These are phyloP conservation scores for Diaporthe longicolla DNA, from an alignment of 2,329 filamentous ascomycete species.

Conservation along the genomic window DNA sequence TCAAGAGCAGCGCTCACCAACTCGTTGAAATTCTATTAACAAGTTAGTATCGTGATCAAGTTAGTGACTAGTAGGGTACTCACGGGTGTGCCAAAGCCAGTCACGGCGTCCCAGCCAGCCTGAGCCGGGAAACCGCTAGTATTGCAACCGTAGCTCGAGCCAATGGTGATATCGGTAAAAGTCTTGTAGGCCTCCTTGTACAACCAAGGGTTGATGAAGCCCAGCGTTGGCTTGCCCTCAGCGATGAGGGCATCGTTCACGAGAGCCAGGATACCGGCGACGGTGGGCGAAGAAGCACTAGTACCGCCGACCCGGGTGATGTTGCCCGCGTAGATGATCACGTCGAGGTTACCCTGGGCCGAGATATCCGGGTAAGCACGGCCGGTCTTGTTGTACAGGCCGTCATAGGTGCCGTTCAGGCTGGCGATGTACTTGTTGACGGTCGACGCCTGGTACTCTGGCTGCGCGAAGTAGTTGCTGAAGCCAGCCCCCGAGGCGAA, in stretches of 20 bases:
- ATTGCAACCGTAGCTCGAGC: conserved; percentile 54
- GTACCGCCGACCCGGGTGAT: conserved; percentile 62
- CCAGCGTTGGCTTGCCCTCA: conserved; percentile 61
- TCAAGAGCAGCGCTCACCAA: conserved; percentile 18
- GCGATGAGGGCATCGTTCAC: conserved; percentile 64
- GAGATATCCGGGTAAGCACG: conserved; percentile 65
- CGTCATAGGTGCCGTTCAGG: conserved; percentile 56
- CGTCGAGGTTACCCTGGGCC: conserved; percentile 57
- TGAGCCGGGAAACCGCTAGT: conserved; percentile 58
- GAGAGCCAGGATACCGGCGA: conserved; percentile 62
- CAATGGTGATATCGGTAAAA: conserved; percentile 52
- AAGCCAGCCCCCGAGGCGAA: conserved; percentile 53
- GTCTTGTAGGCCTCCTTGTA: conserved; percentile 48
- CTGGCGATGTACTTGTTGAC: conserved; percentile 59
- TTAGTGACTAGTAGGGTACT: not conserved
- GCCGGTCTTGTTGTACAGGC: conserved; percentile 60
- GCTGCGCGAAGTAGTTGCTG: conserved; percentile 51
- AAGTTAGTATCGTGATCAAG: not conserved
- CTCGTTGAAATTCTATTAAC: conserved; percentile 15
- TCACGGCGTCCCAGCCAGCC: conserved; percentile 57
- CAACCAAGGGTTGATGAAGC: conserved; percentile 63
- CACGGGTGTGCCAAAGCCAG: conserved; percentile 52
- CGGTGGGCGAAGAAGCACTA: conserved; percentile 63
- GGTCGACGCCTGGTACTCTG: conserved; percentile 56
- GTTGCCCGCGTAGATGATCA: conserved; percentile 51